Percentiles rank a stretch among this genome's conserved stretches.
These are phyloP conservation scores for Solanum medicagineum DNA, from an alignment of 257 asterid genomes.

Conservation along the genomic window DNA sequence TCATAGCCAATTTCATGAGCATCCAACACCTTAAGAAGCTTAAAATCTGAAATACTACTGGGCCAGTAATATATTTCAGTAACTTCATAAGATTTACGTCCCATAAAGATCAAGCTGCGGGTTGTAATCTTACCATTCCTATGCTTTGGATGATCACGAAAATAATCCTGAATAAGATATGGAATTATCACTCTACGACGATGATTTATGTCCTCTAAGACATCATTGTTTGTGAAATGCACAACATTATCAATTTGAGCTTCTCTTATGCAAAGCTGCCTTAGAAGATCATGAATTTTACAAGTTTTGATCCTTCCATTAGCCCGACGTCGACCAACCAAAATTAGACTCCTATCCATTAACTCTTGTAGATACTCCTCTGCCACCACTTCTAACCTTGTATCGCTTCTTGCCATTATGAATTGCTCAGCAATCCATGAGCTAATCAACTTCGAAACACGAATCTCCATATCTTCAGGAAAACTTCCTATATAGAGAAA, in stretches of 20 bases:
- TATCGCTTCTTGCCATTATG: background rate
- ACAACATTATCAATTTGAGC: background rate
- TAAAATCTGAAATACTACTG: background rate
- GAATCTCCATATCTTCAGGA: background rate
- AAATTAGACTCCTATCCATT: background rate
- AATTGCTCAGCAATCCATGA: slow-evolving; percentile 6
- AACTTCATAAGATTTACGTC: background rate
- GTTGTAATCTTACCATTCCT: background rate
- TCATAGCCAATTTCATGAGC: background rate
- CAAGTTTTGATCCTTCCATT: background rate
- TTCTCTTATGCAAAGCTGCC: background rate
- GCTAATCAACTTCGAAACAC: background rate
- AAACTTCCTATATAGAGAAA: slow-evolving; percentile 5
- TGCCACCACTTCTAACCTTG: background rate
- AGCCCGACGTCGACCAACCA: background rate
- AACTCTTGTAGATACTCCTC: slow-evolving; percentile 1
- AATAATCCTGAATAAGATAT: background rate
- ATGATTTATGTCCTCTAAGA: background rate
- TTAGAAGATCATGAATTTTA: slow-evolving; percentile 2
- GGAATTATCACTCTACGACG: background rate
- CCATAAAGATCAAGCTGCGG: background rate
- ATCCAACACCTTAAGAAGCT: background rate
- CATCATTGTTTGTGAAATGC: background rate
- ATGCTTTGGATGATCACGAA: background rate
- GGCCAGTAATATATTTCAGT: background rate